Evolutionary conservation across 2,329 filamentous ascomycete genomes (phyloP).

Genomic region (Penicillium sp.): DNA sequence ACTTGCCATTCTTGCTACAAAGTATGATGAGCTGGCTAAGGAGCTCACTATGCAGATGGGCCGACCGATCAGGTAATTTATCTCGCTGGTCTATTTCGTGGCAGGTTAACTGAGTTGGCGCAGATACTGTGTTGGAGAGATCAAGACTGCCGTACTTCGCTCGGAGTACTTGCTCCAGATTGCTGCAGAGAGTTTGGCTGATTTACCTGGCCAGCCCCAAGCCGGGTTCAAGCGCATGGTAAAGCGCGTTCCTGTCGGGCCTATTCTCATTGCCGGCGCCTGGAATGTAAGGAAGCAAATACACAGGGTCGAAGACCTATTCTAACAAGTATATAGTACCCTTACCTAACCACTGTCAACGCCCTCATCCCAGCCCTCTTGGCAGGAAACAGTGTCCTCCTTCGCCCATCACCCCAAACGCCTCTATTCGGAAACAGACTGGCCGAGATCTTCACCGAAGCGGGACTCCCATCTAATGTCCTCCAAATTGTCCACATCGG

Average conservation of each 20-base stretch:
- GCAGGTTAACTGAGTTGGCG: background rate
- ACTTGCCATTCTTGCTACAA: conserved; percentile 61
- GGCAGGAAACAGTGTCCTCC: conserved; percentile 80
- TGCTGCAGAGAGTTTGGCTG: conserved; percentile 67
- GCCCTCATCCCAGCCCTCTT: conserved; percentile 82
- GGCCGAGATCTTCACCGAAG: conserved; percentile 65
- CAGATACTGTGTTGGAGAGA: conserved; percentile 64
- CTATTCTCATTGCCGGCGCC: conserved; percentile 78
- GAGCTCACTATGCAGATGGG: conserved; percentile 91
- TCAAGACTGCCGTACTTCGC: conserved; percentile 74
- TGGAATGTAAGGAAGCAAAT: conserved; percentile 69
- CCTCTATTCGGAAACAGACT: conserved; percentile 81
- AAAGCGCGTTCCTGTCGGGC: conserved; percentile 76
- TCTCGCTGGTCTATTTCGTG: background rate
- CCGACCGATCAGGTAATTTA: conserved; percentile 65
- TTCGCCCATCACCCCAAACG: conserved; percentile 89
- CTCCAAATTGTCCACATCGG: conserved; percentile 86
- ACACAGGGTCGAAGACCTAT: conserved; percentile 4
- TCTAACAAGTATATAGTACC: conserved; percentile 58
- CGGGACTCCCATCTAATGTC: conserved; percentile 72
- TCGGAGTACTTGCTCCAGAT: conserved; percentile 80
- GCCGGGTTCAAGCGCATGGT: conserved; percentile 84
- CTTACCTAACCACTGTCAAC: conserved; percentile 85
- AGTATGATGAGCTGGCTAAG: conserved; percentile 69
- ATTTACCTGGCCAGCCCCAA: conserved; percentile 75